Evolutionary conservation across 1,284 basidiomycete genomes (phyloP), one percentile per base, ranked within the genome.

Genomic region (Waitea zeae): DNA sequence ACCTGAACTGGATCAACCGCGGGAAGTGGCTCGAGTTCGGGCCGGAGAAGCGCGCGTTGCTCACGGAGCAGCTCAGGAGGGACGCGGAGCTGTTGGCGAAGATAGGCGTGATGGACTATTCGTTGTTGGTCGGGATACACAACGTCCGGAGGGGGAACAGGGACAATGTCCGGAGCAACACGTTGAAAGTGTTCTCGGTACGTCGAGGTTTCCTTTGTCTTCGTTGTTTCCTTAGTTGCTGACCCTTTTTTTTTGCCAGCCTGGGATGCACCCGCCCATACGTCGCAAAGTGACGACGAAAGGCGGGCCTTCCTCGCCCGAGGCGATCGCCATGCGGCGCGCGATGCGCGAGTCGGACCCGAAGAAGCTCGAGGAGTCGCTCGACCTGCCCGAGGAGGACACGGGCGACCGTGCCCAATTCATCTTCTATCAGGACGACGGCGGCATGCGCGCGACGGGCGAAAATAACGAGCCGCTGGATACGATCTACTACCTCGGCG

Each of bases 371-470:
- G 51, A 59, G 12, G 61, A 64, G 13, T 62, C 67, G 3, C 58
- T 77, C 33, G 67, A 75, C 42, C 59, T 92, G 11, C 86, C 86
- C 0, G 66, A 67, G 33, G 69, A 75, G 40, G 68, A 73, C 40
- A 68, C 59, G 39, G 72, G 70, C 31, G 88, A 95, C 46, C 68
- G 86, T 17, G 69, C 77, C 32, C 72, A 88, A 42, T 90, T 93
- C 52, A 54, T 95, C 24, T 98, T 97, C 57, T 97, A 96, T 51
- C 87, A 93, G 49, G 90, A 98, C 50, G 95, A 98, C 49, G 92
- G 92, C 17, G 93, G 95, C 1, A 55, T 95, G 39, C 71, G 80
- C 18, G 87, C 89, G 17, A 95, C 92, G 12, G 77, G 93, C 52
- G 88, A 93, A 46, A 54, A 52, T 15, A 93, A 97, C 50, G 60